Percentiles rank a stretch among this genome's conserved stretches.
Conservation (phyloP, 2,329 filamentous ascomycete genomes). For the Aspergillus sp. region DNA sequence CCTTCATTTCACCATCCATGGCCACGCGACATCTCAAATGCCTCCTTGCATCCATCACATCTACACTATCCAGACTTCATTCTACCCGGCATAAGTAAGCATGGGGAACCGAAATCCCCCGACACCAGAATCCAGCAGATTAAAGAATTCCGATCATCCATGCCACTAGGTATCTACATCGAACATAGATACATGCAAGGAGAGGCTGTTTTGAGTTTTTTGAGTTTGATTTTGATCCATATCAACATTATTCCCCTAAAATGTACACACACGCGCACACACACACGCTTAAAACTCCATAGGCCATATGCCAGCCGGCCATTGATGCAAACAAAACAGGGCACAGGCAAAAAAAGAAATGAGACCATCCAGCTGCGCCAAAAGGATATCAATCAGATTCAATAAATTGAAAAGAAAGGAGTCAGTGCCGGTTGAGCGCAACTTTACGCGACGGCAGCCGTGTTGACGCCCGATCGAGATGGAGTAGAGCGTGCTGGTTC, state of each 20-base stretch:
- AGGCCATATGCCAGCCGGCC: slow-evolving; percentile 18
- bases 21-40: no score
- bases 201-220: slow-evolving; percentile 7
- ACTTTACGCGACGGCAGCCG: slow-evolving; percentile 23
- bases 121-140: slow-evolving; percentile 2
- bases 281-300: slow-evolving; percentile 11
- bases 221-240: slow-evolving; percentile 1
- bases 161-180: slow-evolving; percentile 8
- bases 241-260: slow-evolving; percentile 7
- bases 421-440: slow-evolving; percentile 1
- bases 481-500: slow-evolving; percentile 25
- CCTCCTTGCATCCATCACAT: no score
- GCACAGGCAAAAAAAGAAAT: slow-evolving; percentile 1
- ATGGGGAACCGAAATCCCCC: no score
- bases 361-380: neutral
- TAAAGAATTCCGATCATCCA: slow-evolving; percentile 7
- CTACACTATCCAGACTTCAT: no score
- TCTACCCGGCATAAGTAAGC: no score
- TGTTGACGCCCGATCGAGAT: slow-evolving; percentile 21
- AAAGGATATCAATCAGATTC: slow-evolving; percentile 1
- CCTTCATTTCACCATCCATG: no score
- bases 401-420: slow-evolving; percentile 5
- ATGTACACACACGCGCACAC: slow-evolving; percentile 9
- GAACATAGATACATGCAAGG: slow-evolving; percentile 5
- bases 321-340: slow-evolving; percentile 15